Evolutionary conservation across 2,329 filamentous ascomycete genomes (phyloP).

Genomic region (Fusarium cyanostomum): DNA sequence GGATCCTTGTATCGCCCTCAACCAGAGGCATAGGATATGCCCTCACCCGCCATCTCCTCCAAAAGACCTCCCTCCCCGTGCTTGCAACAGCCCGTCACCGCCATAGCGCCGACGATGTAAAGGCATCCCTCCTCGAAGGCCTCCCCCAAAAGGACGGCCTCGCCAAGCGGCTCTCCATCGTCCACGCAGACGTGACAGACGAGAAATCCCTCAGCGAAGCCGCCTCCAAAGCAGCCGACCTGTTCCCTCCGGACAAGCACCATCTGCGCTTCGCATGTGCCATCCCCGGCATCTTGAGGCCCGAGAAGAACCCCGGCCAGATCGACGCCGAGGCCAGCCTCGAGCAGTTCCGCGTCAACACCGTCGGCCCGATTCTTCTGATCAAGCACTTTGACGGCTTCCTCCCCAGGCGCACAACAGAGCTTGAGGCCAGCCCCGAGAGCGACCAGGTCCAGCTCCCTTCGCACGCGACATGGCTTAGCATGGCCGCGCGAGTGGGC

Average conservation of each 20-base stretch:
- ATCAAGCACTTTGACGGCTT: conserved; percentile 79
- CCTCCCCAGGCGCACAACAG: conserved; percentile 67
- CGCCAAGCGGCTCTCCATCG: conserved; percentile 51
- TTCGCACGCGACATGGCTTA: conserved; percentile 70
- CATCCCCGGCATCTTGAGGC: conserved; percentile 75
- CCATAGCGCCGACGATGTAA: conserved; percentile 48
- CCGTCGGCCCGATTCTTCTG: conserved; percentile 77
- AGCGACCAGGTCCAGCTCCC: conserved; percentile 52
- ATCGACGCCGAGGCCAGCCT: conserved; percentile 69
- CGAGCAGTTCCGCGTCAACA: conserved; percentile 78
- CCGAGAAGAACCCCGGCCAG: conserved; percentile 75
- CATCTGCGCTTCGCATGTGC: conserved; percentile 76
- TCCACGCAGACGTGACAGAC: conserved; percentile 61
- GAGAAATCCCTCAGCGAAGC: conserved; percentile 71
- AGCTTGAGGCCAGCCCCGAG: conserved; percentile 42
- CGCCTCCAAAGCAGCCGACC: conserved; percentile 56
- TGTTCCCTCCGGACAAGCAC: conserved; percentile 61
- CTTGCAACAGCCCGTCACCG: conserved; percentile 54
- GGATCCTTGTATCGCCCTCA: conserved; percentile 60
- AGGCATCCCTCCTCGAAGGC: conserved; percentile 46
- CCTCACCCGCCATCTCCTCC: conserved; percentile 59
- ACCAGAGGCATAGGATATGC: conserved; percentile 60
- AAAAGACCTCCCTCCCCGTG: conserved; percentile 58
- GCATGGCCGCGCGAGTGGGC: conserved; percentile 82
- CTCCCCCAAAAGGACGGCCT: conserved; percentile 38